phyloP scores from a whole-genome alignment of 164 flowering plant genomes.

The Nymphaea thermarum region DNA sequence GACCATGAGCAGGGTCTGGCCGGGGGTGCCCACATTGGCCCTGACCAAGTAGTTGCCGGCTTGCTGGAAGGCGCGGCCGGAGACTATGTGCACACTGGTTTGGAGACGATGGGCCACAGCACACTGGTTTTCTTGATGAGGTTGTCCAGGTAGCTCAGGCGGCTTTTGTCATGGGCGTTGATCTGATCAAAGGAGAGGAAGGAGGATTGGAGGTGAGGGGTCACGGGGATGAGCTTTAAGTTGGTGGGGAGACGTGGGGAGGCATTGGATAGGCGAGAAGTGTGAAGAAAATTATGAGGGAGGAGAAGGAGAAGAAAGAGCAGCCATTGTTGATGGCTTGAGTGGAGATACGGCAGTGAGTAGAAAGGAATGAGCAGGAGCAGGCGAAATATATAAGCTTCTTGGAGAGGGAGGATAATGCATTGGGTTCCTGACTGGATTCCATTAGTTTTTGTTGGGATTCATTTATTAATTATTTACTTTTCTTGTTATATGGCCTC shows the following conservation, averaged over 20 bases:
- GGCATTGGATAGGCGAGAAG: neutral
- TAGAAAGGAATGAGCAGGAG: neutral
- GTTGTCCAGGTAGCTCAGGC: constrained; percentile 35
- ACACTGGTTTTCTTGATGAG: constrained; percentile 31
- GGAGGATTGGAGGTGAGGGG: constrained; percentile 22
- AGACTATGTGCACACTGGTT: constrained; percentile 79
- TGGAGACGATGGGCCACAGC: too few species aligned
- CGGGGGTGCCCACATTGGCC: constrained; percentile 65
- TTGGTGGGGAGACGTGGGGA: neutral
- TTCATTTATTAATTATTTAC: neutral
- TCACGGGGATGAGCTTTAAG: neutral
- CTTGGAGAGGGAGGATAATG: neutral
- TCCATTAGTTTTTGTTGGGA: neutral
- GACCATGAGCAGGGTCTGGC: constrained; percentile 68
- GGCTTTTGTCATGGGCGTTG: constrained; percentile 23
- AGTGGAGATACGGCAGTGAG: neutral
- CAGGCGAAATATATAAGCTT: neutral
- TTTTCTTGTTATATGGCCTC: neutral
- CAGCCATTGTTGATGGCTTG: neutral
- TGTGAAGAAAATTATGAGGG: neutral
- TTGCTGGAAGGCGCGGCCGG: constrained; percentile 53
- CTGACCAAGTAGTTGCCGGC: constrained; percentile 67
- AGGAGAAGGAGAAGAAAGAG: neutral
- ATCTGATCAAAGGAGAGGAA: constrained; percentile 27
- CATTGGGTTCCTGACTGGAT: neutral